Base-by-base conservation (phyloP, 257 asterid genomes). In the Fraxinus cuspidata region DNA sequence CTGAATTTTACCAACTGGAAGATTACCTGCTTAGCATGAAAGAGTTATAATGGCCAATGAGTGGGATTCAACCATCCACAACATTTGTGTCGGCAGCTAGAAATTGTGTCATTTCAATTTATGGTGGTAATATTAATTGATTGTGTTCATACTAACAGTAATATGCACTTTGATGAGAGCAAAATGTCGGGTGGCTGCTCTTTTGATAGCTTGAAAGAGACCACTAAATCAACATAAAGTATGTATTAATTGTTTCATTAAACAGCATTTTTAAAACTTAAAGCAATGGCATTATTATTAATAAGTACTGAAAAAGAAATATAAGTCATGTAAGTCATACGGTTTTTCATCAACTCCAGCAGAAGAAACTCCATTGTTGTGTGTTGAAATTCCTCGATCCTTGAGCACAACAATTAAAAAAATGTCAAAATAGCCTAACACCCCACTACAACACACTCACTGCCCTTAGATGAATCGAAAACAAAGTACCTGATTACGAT, bases 401-500 rank as follows among this genome's bases (percentile, higher is more conserved):
- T 93, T 82, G 79, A 87, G 71, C 77, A 82, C 68, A 79, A 85
- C 25, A 79, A 73, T 71, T 66, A 44, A 3, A 80, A 80, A 75
- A 37, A 19, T 72, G 72, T 84, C 74, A 88, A 72, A 81, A 49
- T 21, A 64, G 70, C 65, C 76, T 73, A 85, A 51, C 66, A 72
- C 64, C 15, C 74, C 29, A 80, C n/a, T 49, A 63, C 38, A 40
- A 71, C 16, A 74, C 70, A 70, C 27, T 19, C 35, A 69, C 5
- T 37, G 31, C 67, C 70, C 70, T 31, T 37, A 49, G 70, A 63
- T 51, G 29, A 78, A 74, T 71, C 32, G 10, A 80, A 75, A 32
- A 70, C 75, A 72, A 12, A 34, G 15, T 80, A 95, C 99, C 98
- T 89, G 97, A 82, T 75, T 89, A 58, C 77, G 86, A 69, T 51